A percentile compares a stretch with the other conserved stretches of the same genome.
Conservation (phyloP, 2,329 filamentous ascomycete genomes). For the Akanthomyces dipterigenus region DNA sequence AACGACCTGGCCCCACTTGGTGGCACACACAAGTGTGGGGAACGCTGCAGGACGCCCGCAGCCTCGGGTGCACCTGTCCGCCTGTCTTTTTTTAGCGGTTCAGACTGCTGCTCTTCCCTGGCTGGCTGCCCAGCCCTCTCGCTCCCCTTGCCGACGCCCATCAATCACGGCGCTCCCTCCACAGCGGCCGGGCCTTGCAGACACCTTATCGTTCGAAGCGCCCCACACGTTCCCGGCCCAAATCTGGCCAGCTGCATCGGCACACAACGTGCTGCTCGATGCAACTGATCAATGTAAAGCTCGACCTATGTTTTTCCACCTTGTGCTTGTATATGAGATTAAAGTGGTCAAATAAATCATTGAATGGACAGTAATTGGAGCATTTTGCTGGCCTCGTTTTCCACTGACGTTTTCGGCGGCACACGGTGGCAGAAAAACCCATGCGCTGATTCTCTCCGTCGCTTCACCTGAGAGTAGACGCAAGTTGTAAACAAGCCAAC, state of each 20-base stretch:
- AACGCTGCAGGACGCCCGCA: neutral
- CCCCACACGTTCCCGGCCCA: neutral
- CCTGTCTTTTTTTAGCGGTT: neutral
- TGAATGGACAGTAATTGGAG: too few species aligned
- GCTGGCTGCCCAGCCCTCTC: too few species aligned
- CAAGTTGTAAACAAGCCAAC: too few species aligned
- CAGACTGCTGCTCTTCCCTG: neutral
- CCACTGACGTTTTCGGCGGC: neutral
- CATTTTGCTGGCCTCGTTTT: too few species aligned
- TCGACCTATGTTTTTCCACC: too few species aligned
- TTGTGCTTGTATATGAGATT: too few species aligned
- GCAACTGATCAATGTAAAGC: neutral
- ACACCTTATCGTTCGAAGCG: neutral
- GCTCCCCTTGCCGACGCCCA: too few species aligned
- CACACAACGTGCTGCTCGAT: neutral
- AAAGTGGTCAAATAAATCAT: too few species aligned
- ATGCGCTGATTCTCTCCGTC: too few species aligned
- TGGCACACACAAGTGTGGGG: neutral
- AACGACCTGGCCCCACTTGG: neutral
- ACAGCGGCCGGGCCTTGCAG: neutral
- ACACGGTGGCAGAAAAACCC: too few species aligned
- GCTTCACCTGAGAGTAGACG: too few species aligned
- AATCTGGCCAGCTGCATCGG: neutral
- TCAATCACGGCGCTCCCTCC: too few species aligned
- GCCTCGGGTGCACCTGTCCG: neutral